A percentile compares a stretch with the other conserved stretches of the same genome.
phyloP scores from a whole-genome alignment of 2,329 filamentous ascomycete species.

The Colletotrichum melonis region DNA sequence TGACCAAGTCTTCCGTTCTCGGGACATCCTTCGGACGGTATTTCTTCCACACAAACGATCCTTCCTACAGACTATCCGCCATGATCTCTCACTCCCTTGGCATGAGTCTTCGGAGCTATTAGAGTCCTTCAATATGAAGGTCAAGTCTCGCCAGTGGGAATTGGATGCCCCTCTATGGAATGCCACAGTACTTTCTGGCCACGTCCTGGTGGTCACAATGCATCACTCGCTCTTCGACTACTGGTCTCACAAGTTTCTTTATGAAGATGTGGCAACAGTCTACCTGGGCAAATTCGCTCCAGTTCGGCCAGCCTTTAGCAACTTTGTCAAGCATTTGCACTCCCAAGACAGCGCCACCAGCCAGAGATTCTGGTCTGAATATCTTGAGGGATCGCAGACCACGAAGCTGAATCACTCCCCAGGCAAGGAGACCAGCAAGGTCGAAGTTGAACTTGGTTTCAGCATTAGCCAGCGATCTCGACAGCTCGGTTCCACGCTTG shows the following conservation, averaged over 20 bases:
- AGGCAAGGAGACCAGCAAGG: background rate
- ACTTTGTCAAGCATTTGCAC: conserved; percentile 11
- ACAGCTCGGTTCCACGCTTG: background rate
- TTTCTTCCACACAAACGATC: conserved; percentile 28
- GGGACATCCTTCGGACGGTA: conserved; percentile 35
- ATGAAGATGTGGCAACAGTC: conserved; percentile 39
- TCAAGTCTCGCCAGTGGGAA: background rate
- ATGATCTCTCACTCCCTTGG: background rate
- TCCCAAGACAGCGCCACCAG: background rate
- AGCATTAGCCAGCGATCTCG: conserved; percentile 3
- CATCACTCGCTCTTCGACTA: conserved; percentile 48
- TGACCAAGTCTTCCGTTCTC: conserved; percentile 27
- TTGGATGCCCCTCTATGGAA: background rate
- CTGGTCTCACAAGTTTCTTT: conserved; percentile 45
- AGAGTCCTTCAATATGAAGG: background rate
- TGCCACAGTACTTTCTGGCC: background rate
- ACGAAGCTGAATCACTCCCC: background rate
- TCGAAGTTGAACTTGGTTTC: background rate
- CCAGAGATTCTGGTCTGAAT: background rate
- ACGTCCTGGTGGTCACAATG: conserved; percentile 42
- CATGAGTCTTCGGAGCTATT: background rate
- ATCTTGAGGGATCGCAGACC: background rate
- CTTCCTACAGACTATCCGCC: background rate
- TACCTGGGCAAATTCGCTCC: background rate
- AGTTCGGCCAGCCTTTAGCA: conserved; percentile 8